These are phyloP conservation scores for Yamadazyma atlantica DNA, from an alignment of 1,139 yeast species.

Conservation along the genomic window DNA sequence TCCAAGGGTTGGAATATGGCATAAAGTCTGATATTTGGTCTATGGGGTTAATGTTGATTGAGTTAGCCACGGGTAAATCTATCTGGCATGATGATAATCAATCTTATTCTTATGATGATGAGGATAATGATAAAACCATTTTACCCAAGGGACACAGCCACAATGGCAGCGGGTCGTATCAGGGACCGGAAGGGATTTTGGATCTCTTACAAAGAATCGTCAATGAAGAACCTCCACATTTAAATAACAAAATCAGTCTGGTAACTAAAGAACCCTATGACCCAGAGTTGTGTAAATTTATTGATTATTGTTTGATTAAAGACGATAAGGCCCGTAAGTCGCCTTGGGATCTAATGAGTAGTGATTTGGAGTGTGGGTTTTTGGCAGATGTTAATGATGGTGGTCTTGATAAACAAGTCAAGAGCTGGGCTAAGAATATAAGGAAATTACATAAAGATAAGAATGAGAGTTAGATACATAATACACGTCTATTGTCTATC, in stretches of 20 bases:
- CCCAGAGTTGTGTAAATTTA: constrained; percentile 55
- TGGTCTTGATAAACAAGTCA: constrained; percentile 42
- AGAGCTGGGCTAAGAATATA: constrained; percentile 50
- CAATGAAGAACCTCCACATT: constrained; percentile 84
- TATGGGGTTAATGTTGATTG: constrained; percentile 84
- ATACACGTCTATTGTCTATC: too few species aligned
- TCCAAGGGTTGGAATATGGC: constrained; percentile 90
- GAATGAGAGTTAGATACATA: constrained; percentile 1
- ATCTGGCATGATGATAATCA: constrained; percentile 39
- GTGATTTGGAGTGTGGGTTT: constrained; percentile 27
- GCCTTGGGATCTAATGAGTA: constrained; percentile 54
- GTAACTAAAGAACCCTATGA: constrained; percentile 30
- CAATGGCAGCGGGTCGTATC: constrained; percentile 5
- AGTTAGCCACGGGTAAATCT: constrained; percentile 76
- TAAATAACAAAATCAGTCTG: constrained; percentile 33
- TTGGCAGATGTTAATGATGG: constrained; percentile 43
- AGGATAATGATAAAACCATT: constrained; percentile 10
- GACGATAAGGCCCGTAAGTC: constrained; percentile 63
- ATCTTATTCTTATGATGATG: constrained; percentile 20
- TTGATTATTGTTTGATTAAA: constrained; percentile 65
- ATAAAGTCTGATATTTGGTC: constrained; percentile 98
- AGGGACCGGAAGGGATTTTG: constrained; percentile 79
- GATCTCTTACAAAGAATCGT: constrained; percentile 91
- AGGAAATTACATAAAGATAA: constrained; percentile 23
- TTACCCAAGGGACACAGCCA: background rate